A percentile compares a stretch with the other conserved stretches of the same genome.
These are phyloP conservation scores for Euphorbia corollata DNA, from an alignment of 441 rosid species.

Conservation along the genomic window DNA sequence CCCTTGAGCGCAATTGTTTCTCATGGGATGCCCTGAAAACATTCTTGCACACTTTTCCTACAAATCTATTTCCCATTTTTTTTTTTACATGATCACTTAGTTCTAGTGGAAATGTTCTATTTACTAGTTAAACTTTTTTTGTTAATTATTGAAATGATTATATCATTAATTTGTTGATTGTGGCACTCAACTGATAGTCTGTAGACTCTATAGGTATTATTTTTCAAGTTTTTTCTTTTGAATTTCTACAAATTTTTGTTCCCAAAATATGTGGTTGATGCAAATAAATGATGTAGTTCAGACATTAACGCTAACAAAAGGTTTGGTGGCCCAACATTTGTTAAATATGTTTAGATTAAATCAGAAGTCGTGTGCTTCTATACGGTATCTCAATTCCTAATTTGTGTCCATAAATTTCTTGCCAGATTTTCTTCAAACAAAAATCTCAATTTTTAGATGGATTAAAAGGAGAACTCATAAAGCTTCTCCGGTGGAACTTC, in stretches of 20 bases:
- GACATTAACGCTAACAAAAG: background rate
- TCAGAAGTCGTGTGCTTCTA: background rate
- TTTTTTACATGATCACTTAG: background rate
- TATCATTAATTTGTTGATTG: background rate
- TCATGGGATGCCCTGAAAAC: slow-evolving; percentile 8
- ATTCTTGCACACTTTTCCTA: background rate
- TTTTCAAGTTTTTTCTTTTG: background rate
- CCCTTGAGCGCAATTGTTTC: slow-evolving; percentile 7
- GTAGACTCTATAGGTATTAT: too few relatives aligned
- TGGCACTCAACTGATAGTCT: too few relatives aligned
- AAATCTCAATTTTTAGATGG: too few relatives aligned
- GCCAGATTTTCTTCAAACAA: too few relatives aligned
- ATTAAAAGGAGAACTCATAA: too few relatives aligned
- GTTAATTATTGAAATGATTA: background rate
- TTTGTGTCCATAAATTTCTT: too few relatives aligned
- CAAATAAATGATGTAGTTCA: background rate
- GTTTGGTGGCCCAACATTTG: background rate
- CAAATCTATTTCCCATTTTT: background rate
- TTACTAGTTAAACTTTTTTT: background rate
- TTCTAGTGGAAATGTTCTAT: background rate
- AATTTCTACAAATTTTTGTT: background rate
- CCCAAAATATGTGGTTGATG: too few relatives aligned
- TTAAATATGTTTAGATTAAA: too few relatives aligned
- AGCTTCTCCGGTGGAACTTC: background rate
- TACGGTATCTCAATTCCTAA: background rate